phyloP scores from a whole-genome alignment of 1,139 yeast species.

The Kurtzmaniella quercitrusa region DNA sequence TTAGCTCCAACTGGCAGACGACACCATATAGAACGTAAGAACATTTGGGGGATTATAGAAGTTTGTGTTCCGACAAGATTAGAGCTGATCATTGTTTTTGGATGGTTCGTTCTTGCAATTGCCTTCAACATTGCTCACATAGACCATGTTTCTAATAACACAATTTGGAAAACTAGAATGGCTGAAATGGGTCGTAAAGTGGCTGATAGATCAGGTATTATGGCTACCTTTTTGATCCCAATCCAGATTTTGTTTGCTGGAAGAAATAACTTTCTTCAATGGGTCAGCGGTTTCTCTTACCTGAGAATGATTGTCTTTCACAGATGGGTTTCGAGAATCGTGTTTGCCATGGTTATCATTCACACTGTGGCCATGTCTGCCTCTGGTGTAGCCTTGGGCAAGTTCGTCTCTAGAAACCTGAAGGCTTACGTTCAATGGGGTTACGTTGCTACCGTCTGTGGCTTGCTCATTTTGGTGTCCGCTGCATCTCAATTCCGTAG shows the following conservation, averaged over 20 bases:
- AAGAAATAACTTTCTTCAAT: slow-evolving; percentile 61
- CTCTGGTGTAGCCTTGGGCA: slow-evolving; percentile 31
- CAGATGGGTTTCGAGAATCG: slow-evolving; percentile 57
- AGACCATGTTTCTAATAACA: slow-evolving; percentile 31
- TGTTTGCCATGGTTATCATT: slow-evolving; percentile 37
- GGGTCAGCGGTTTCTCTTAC: slow-evolving; percentile 63
- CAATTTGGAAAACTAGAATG: slow-evolving; percentile 21
- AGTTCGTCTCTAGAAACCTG: slow-evolving; percentile 32
- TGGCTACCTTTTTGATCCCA: slow-evolving; percentile 48
- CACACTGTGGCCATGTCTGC: slow-evolving; percentile 50
- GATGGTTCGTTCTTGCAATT: slow-evolving; percentile 47
- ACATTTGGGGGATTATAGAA: slow-evolving; percentile 26
- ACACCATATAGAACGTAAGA: slow-evolving; percentile 37
- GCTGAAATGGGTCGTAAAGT: slow-evolving; percentile 49
- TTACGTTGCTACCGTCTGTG: slow-evolving; percentile 38
- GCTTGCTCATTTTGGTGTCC: slow-evolving; percentile 37
- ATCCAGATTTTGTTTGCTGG: slow-evolving; percentile 54
- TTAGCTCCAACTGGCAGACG: slow-evolving; percentile 45
- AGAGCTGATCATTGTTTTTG: slow-evolving; percentile 48
- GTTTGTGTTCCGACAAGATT: slow-evolving; percentile 57
- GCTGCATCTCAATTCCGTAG: slow-evolving; percentile 54
- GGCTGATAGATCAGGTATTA: slow-evolving; percentile 59
- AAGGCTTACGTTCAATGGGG: slow-evolving; percentile 52
- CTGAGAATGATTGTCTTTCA: slow-evolving; percentile 61
- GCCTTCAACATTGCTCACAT: slow-evolving; percentile 42